These are phyloP conservation scores for Backusella luteola DNA, from an alignment of 192 early-diverging fungal species.

Conservation along the genomic window DNA sequence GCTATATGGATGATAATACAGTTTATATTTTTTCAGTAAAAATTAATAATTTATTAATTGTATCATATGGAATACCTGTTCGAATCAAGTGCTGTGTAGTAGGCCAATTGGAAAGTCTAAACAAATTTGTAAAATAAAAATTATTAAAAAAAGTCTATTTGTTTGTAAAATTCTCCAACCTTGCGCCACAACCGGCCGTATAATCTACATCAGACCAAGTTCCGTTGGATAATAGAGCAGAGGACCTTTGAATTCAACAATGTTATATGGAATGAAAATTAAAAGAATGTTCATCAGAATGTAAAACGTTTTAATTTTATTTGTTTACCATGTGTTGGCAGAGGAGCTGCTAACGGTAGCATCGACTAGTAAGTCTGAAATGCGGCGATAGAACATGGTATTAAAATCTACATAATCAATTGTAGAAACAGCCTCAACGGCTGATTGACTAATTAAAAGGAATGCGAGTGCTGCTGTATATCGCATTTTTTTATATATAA, in stretches of 20 bases:
- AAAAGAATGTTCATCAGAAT: background rate
- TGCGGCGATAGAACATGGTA: background rate
- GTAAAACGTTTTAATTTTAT: background rate
- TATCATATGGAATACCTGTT: background rate
- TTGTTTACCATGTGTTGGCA: background rate
- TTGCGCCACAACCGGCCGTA: conserved; percentile 15
- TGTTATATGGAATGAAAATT: background rate
- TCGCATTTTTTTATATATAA: background rate
- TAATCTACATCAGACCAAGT: conserved; percentile 24
- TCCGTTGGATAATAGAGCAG: background rate
- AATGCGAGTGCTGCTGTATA: background rate
- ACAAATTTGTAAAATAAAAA: background rate
- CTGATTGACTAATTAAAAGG: background rate
- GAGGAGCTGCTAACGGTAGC: background rate
- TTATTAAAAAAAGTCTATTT: background rate
- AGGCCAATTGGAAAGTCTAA: conserved; percentile 25
- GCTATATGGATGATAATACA: background rate
- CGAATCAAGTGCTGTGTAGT: conserved; percentile 19
- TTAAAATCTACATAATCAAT: background rate
- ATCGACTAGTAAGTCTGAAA: background rate
- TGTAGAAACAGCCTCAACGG: background rate
- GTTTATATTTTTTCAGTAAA: background rate
- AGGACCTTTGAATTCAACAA: background rate
- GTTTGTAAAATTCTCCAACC: background rate
- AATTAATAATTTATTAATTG: background rate